A percentile compares a stretch with the other conserved stretches of the same genome.
Conservation (phyloP, 352 stramenopile species). For the Halophytophthora batemanensis region DNA sequence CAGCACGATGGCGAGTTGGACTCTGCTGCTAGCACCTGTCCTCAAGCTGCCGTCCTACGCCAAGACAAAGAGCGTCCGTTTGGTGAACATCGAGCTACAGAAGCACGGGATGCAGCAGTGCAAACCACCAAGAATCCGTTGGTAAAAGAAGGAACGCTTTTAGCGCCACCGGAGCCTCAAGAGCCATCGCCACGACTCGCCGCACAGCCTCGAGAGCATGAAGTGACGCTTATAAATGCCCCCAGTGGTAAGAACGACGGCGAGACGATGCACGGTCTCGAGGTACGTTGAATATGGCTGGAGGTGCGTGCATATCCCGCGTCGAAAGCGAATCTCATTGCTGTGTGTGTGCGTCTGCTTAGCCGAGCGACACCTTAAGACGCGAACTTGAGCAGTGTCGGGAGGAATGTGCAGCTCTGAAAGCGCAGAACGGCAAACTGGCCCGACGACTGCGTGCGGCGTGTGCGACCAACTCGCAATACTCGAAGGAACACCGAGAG, state of each 20-base stretch:
- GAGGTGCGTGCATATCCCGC: background rate
- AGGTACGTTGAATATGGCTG: constrained; percentile 7
- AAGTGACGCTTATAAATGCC: background rate
- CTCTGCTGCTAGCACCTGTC: too few species aligned
- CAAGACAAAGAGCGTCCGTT: background rate
- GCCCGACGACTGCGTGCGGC: constrained; percentile 18
- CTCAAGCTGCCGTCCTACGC: too few species aligned
- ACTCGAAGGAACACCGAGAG: constrained; percentile 19
- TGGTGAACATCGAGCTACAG: background rate
- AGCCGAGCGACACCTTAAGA: background rate
- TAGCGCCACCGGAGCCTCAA: constrained; percentile 13
- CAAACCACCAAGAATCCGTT: background rate
- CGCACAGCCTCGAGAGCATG: too few species aligned
- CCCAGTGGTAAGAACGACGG: background rate
- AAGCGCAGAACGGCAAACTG: constrained; percentile 29
- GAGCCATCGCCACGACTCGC: background rate
- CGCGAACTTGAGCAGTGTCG: constrained; percentile 21
- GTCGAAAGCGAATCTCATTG: background rate
- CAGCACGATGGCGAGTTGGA: background rate
- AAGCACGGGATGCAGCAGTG: background rate
- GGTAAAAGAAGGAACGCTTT: constrained; percentile 9
- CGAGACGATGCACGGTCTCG: constrained; percentile 4
- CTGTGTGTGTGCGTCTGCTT: background rate
- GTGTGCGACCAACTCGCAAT: constrained; percentile 18
- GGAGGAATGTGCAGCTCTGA: constrained; percentile 22